Evolutionary conservation across 2,329 filamentous ascomycete species (phyloP).

Genomic region (Epichloe typhina): DNA sequence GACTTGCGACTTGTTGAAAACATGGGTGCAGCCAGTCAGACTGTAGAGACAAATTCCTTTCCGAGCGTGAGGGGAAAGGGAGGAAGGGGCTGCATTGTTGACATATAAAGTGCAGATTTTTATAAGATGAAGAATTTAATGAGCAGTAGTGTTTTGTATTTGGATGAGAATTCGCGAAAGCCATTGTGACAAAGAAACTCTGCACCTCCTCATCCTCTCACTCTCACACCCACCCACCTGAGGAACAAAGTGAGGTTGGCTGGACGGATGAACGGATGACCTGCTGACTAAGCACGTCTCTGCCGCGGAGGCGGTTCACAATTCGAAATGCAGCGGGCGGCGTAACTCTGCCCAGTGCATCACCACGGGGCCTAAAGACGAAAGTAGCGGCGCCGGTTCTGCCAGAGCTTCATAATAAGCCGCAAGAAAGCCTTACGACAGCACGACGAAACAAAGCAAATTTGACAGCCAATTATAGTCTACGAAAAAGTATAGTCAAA

Average conservation of each 20-base stretch:
- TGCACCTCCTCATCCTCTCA: too few relatives aligned
- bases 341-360: conserved; percentile 26
- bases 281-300: conserved; percentile 6
- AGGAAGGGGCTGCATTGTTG: not conserved
- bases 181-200: too few relatives aligned
- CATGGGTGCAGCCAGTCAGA: not conserved
- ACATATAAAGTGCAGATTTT: not conserved
- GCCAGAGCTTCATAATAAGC: not conserved
- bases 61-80: not conserved
- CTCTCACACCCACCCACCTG: too few relatives aligned
- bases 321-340: conserved; percentile 15
- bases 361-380: conserved; percentile 15
- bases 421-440: not conserved
- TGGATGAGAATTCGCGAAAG: not conserved
- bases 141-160: not conserved
- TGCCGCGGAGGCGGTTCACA: not conserved
- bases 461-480: not conserved
- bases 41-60: not conserved
- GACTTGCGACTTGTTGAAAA: conserved; percentile 11
- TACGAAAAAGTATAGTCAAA: not conserved
- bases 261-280: too few relatives aligned
- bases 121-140: not conserved
- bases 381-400: not conserved
- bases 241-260: not conserved
- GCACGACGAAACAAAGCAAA: not conserved